Base-by-base conservation (phyloP, 1,284 basidiomycete genomes). In the Apiotrichum akiyoshidainum region DNA sequence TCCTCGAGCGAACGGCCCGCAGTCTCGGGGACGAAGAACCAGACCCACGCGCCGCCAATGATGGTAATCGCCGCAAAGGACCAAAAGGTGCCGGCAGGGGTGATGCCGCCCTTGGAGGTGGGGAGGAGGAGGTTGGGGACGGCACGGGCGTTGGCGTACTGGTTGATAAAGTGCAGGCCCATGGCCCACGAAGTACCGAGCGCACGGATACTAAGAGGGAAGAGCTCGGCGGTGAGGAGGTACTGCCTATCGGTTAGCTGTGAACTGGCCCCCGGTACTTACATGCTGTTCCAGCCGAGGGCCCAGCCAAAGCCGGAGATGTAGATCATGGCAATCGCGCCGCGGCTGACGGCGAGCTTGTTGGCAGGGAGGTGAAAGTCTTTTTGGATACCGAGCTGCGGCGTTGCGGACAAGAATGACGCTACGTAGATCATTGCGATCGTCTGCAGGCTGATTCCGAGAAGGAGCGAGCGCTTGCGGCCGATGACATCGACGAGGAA, bases 1-100 rank as follows among this genome's bases (percentile, higher is more conserved):
- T 55, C 54, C 54, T 66, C 65, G 14, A 66, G 54, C 7, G 51
- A 41, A 22, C 52, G 58, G 7, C 58, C 58, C 14, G 59, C 69
- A 16, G 69, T 68, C 57, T 71, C 69, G 41, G 70, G 64, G 51
- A 65, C 58, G 52, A 67, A 58, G 63, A 68, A 68, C 50, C 52
- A 71, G 13, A 63, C 54, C 57, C 59, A 69, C 16, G 63, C 7
- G 31, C 58, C 57, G 2, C 62, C 61, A 17, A 68, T 46, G 46
- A 61, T 37, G 35, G 67, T 56, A 21, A 68, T 63, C 22, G 42
- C 52, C 5, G 55, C 67, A 51, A 69, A 69, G 55, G 69, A 72
- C 56, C 66, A 50, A 51, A 69, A 70, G 1, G 68, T 63, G 16
- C 70, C 70, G 46, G 46, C 52, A 8, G 57, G 57, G 17, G 57